Percentiles rank a stretch among this genome's conserved stretches.
These are phyloP conservation scores for Discostella stelligera DNA, from an alignment of 352 stramenopile species.

Conservation along the genomic window DNA sequence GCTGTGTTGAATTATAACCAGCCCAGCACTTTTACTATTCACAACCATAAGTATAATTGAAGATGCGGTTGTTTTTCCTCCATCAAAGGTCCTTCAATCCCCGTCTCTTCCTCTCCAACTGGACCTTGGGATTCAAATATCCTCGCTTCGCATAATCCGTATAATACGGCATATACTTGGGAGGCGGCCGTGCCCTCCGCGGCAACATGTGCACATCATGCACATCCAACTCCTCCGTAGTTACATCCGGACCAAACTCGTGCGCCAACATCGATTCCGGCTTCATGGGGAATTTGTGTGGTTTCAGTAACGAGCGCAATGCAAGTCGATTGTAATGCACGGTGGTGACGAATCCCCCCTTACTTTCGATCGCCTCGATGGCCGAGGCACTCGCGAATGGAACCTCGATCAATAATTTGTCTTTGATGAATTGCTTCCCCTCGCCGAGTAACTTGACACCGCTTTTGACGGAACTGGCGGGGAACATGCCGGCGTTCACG, in stretches of 20 bases:
- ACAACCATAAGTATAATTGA: too few relatives aligned
- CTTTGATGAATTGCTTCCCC: slow-evolving; percentile 86
- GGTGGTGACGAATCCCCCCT: slow-evolving; percentile 92
- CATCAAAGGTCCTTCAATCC: slow-evolving; percentile 45
- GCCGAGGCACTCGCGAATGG: slow-evolving; percentile 89
- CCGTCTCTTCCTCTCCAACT: slow-evolving; percentile 79
- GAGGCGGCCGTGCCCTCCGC: slow-evolving; percentile 89
- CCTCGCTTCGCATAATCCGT: slow-evolving; percentile 93
- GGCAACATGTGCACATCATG: slow-evolving; percentile 80
- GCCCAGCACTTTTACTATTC: too few relatives aligned
- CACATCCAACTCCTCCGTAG: slow-evolving; percentile 3
- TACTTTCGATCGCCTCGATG: slow-evolving; percentile 92
- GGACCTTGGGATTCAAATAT: slow-evolving; percentile 95
- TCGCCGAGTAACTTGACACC: slow-evolving; percentile 93
- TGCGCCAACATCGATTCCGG: slow-evolving; percentile 16
- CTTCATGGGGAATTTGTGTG: slow-evolving; percentile 89
- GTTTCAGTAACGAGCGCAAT: slow-evolving; percentile 91
- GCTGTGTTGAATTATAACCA: too few relatives aligned
- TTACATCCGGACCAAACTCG: slow-evolving; percentile 49
- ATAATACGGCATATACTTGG: slow-evolving; percentile 97
- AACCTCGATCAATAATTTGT: slow-evolving; percentile 93
- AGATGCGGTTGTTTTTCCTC: not conserved
- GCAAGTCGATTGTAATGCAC: slow-evolving; percentile 97
- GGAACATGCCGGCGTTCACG: slow-evolving; percentile 85
- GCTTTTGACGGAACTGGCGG: slow-evolving; percentile 89